Evolutionary conservation across 2,329 filamentous ascomycete genomes (phyloP), one percentile per base, ranked within the genome.

Genomic region (Pseudomassariella vexata): DNA sequence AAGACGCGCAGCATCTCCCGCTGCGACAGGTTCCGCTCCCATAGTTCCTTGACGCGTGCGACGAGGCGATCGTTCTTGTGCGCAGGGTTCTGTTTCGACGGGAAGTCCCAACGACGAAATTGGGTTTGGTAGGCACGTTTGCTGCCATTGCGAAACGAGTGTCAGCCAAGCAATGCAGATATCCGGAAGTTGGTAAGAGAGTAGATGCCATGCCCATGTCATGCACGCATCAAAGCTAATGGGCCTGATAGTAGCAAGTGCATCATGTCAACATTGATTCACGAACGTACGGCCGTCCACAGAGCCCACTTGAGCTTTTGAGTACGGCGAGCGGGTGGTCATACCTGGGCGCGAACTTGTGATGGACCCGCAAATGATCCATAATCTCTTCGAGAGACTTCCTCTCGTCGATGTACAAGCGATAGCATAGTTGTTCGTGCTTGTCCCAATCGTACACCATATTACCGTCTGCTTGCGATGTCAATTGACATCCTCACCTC

Each of bases 81-180:
- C 2, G 79, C 78, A 1, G 79, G 78, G 38, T 80, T 78, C 45
- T 84, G 78, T 53, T 86, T 86, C 36, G 71, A 75, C 10, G 85
- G 84, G 45, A 92, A 90, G 6, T 76, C 73, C 86, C 86, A 92
- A 53, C 76, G 69, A 50, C 79, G 82, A 58, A 88, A 85, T 45
- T 87, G 82, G 4, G 70, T 77, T 55, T 87, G 83, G 40, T 82
- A 86, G 25, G 81, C 79, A 38, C 84, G 79, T 63, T 85, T 86
- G 55, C 84, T 85, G 57, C 34, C 25, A 39, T 27, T 31, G 16
- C 5, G 16, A 15, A 27, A 11, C 16, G 14, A 15, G 14, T 5
- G 19, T 33, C 31, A 33, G 31, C 12, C n/a, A n/a, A n/a, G n/a
- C n/a, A n/a, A n/a, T n/a, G n/a, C n/a, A n/a, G n/a, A n/a, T n/a